phyloP scores from a whole-genome alignment of 495 filamentous ascomycete genomes.

The Penicillium turbatum region DNA sequence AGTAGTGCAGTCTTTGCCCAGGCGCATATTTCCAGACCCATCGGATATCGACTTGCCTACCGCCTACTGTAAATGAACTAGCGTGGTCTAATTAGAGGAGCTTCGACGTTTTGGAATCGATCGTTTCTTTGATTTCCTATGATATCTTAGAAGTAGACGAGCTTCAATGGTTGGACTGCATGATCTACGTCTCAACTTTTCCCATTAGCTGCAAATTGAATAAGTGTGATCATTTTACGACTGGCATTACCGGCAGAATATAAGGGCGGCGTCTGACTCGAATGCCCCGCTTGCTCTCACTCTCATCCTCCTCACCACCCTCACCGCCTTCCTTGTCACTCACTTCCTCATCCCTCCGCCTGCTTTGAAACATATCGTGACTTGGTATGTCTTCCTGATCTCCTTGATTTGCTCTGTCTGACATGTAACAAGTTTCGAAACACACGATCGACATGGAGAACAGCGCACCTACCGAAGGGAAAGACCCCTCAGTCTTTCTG shows the following conservation, averaged over 20 bases:
- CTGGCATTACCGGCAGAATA: neutral
- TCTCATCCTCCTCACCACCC: neutral
- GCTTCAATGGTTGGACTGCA: too few species aligned
- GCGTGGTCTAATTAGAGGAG: too few species aligned
- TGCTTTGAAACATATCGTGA: neutral
- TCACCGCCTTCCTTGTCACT: slow-evolving; percentile 8
- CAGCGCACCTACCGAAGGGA: slow-evolving; percentile 60
- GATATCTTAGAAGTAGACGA: too few species aligned
- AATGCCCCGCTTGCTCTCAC: neutral
- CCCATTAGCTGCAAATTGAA: neutral
- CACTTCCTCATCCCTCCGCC: neutral
- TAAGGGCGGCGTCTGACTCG: neutral
- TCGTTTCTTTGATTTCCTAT: too few species aligned
- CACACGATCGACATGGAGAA: slow-evolving; percentile 62
- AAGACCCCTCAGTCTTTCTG: slow-evolving; percentile 87
- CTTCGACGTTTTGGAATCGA: too few species aligned
- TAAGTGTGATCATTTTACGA: neutral
- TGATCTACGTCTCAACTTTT: too few species aligned
- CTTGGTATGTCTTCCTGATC: neutral
- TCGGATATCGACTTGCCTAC: neutral
- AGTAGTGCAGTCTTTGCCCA: too few species aligned
- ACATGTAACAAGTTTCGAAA: neutral
- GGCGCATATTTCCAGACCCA: neutral
- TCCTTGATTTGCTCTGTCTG: neutral
- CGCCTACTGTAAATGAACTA: neutral